These are phyloP conservation scores for Aspergillus nanangensis DNA, from an alignment of 495 filamentous ascomycete species.

Conservation along the genomic window DNA sequence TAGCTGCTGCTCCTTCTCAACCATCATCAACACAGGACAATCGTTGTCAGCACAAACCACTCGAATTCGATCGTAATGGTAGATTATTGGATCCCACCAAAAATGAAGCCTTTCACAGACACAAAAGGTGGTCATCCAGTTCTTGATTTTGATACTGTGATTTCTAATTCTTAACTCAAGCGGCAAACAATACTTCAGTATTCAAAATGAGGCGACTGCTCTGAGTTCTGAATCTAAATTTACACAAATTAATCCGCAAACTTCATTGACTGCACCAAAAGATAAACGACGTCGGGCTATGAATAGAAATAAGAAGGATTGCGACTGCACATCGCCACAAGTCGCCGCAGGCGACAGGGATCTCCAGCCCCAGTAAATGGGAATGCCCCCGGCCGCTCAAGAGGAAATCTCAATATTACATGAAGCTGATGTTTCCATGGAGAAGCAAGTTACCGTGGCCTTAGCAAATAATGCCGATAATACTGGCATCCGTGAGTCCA, in stretches of 20 bases:
- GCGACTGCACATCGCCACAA: not conserved
- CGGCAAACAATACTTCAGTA: not conserved
- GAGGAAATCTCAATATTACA: not conserved
- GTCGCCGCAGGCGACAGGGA: not conserved
- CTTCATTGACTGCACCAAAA: not conserved
- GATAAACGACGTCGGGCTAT: not conserved
- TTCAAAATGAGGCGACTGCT: not conserved
- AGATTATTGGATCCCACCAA: not conserved
- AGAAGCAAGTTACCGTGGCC: not conserved
- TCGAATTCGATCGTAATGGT: not conserved
- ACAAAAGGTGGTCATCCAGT: not conserved
- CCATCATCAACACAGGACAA: not conserved
- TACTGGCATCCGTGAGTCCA: not conserved
- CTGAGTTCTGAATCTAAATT: not conserved
- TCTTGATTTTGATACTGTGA: not conserved
- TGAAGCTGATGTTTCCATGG: not conserved
- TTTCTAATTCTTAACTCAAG: not conserved
- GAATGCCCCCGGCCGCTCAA: not conserved
- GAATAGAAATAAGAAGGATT: not conserved
- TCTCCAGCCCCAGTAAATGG: not conserved
- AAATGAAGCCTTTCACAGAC: not conserved
- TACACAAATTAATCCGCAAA: not conserved
- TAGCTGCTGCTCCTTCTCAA: constrained; percentile 4
- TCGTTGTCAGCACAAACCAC: not conserved
- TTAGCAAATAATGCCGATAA: no score